Evolutionary conservation across 148 eudicot species (phyloP), one percentile per base, ranked within the genome.

Genomic region (Amaranthus palmeri): DNA sequence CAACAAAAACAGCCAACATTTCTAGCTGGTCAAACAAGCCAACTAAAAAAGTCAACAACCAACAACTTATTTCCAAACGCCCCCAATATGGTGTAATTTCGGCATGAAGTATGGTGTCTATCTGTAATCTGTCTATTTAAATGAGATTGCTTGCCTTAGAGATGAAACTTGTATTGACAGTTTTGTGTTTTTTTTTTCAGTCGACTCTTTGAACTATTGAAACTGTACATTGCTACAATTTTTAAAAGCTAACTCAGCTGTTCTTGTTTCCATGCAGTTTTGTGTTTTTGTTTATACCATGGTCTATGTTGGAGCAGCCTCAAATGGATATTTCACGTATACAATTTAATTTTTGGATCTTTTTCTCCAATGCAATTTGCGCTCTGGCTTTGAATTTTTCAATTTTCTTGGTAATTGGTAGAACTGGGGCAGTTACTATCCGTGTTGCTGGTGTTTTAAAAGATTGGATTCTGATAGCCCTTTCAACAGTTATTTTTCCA

Each of bases 381-480:
- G 97, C 97, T 61, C 74, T 92, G 63, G 96, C 96, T 49, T 86
- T 92, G 86, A 92, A 92, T 80, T 88, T 92, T 89, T 90, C 97
- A 48, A 92, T 92, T 67, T 89, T 92, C 84, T 77, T 90, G 72
- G 97, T 88, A 53, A 90, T 92, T 47, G 97, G 97, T 79, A 83
- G 97, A 90, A 90, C 97, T 55, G 87, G 97, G 74, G 97, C 96
- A 10, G 96, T 92, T 71, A 90, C 97, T 53, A 81, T 88, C 69
- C 89, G 97, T 64, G 97, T 92, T 73, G 97, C 97, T 83, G 96
- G 97, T 58, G 97, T 92, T 52, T 57, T 92, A 53, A 92, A 92
- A 81, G 96, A 92, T 72, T 92, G 96, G 97, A 92, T 92, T 68
- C 85, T 92, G 54, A 90, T 92, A 54, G 96, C 97, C 69, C 93